A percentile compares a stretch with the other conserved stretches of the same genome.
These are phyloP conservation scores for Xylariaceae sp. DNA, from an alignment of 2,329 filamentous ascomycete genomes.

Conservation along the genomic window DNA sequence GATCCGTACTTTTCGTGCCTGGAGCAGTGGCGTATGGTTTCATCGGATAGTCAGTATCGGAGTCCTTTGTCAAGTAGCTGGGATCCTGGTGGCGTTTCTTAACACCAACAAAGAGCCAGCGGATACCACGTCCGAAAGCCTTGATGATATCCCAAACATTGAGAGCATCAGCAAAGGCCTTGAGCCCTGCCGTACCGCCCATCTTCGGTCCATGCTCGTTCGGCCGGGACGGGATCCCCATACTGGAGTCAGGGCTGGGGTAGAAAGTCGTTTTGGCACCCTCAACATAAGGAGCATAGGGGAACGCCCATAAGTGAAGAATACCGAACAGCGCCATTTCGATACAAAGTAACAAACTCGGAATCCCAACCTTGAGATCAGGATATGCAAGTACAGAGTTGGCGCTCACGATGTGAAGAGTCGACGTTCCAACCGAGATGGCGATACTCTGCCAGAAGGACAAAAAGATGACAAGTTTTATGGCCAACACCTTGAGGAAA, in stretches of 20 bases:
- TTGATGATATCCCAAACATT: constrained; percentile 83
- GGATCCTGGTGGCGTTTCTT: constrained; percentile 52
- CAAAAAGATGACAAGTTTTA: constrained; percentile 88
- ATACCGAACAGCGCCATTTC: constrained; percentile 81
- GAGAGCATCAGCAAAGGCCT: constrained; percentile 66
- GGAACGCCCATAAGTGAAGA: constrained; percentile 78
- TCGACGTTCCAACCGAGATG: constrained; percentile 50
- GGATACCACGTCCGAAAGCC: constrained; percentile 69
- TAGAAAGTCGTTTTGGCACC: constrained; percentile 42
- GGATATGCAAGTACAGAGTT: constrained; percentile 61
- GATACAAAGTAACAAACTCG: constrained; percentile 70
- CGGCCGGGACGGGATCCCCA: constrained; percentile 36
- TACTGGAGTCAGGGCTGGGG: constrained; percentile 37
- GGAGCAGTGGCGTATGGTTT: constrained; percentile 21
- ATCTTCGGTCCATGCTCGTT: constrained; percentile 47
- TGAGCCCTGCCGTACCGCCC: constrained; percentile 61
- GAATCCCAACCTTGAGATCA: constrained; percentile 78
- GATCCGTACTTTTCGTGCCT: constrained; percentile 32
- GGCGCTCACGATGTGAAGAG: constrained; percentile 58
- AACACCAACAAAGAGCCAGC: constrained; percentile 76
- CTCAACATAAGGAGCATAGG: constrained; percentile 64
- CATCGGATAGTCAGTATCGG: constrained; percentile 35
- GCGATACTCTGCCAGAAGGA: constrained; percentile 75
- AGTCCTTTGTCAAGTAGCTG: constrained; percentile 41
- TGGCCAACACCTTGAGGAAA: constrained; percentile 76